Evolutionary conservation across 345 rosid genomes (phyloP).

Genomic region (Psidium friedrichsthalianum): DNA sequence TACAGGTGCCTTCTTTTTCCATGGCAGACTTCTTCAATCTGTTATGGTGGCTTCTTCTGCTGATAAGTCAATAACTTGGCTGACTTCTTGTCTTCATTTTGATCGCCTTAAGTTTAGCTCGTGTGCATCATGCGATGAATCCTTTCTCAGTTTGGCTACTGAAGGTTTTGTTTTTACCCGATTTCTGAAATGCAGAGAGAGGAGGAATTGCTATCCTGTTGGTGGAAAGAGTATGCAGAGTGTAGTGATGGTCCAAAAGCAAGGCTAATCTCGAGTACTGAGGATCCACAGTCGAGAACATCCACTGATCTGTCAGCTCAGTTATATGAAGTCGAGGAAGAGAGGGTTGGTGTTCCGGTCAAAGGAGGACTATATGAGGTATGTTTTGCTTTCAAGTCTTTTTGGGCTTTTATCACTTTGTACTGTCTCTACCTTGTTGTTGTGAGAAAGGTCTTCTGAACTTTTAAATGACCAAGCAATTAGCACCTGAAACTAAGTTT

Average conservation of each 20-base stretch:
- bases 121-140: background rate
- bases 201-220: conserved; percentile 80
- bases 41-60: background rate
- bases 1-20: background rate
- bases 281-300: conserved; percentile 17
- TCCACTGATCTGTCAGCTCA: conserved; percentile 21
- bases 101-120: background rate
- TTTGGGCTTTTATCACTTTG: background rate
- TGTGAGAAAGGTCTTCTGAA: background rate
- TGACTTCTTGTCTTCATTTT: background rate
- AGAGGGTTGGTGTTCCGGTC: conserved; percentile 96
- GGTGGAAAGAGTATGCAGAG: conserved; percentile 99
- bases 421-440: background rate
- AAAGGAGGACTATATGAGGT: conserved; percentile 99
- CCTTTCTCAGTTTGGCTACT: background rate
- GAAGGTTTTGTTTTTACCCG: background rate
- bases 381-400: background rate
- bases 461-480: background rate
- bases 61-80: background rate
- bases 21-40: background rate
- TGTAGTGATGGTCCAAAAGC: conserved; percentile 82
- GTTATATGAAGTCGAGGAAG: conserved; percentile 63
- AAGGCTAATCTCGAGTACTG: conserved; percentile 19
- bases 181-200: conserved; percentile 44
- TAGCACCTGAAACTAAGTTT: background rate